phyloP scores from a whole-genome alignment of 2,329 filamentous ascomycete genomes.

The Ilyonectria robusta region DNA sequence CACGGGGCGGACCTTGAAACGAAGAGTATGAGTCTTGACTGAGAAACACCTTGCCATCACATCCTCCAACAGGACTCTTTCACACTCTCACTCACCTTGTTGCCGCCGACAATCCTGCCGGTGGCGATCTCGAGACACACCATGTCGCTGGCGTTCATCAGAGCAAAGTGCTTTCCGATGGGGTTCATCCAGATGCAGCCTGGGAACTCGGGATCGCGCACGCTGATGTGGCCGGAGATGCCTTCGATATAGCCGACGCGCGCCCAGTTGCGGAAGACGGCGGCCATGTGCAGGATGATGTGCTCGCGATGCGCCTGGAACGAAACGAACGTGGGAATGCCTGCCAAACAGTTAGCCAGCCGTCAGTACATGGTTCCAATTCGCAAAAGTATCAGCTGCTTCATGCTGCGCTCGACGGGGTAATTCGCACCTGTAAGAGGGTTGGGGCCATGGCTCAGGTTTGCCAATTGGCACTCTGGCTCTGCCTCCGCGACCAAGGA shows the following conservation, averaged over 20 bases:
- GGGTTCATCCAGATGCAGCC: conserved; percentile 30
- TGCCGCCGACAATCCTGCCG: conserved; percentile 22
- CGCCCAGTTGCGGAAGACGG: conserved; percentile 27
- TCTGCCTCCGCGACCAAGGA: conserved; percentile 19
- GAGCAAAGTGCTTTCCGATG: conserved; percentile 26
- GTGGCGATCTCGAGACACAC: conserved; percentile 27
- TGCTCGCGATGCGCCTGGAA: conserved; percentile 22
- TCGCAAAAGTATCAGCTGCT: neutral
- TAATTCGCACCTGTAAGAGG: conserved; percentile 24
- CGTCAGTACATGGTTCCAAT: conserved; percentile 4
- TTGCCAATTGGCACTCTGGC: conserved; percentile 24
- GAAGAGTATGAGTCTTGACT: neutral
- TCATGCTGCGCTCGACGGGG: neutral
- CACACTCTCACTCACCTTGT: conserved; percentile 18
- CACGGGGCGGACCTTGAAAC: conserved; percentile 59
- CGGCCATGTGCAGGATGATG: conserved; percentile 22
- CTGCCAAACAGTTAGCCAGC: neutral
- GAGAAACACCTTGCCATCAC: neutral
- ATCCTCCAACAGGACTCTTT: conserved; percentile 58
- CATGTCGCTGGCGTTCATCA: conserved; percentile 27
- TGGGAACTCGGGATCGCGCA: conserved; percentile 30
- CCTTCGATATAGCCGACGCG: conserved; percentile 26
- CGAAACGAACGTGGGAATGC: conserved; percentile 23
- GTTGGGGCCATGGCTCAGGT: conserved; percentile 24
- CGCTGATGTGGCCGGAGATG: conserved; percentile 28